Conservation (phyloP, 78 protist species). For the Dictyostelium purpureum region DNA sequence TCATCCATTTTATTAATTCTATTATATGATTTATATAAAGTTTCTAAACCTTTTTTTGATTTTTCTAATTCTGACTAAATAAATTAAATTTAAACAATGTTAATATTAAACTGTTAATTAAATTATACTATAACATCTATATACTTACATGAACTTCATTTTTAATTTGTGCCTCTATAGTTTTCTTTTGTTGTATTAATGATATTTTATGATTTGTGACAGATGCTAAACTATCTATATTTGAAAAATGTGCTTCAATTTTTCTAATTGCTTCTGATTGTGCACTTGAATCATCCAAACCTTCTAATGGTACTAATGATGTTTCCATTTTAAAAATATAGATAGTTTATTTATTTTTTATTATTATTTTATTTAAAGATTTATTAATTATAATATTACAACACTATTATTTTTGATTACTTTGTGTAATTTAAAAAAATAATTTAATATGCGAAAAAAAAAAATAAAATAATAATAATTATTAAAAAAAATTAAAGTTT, state of each 20-base stretch:
- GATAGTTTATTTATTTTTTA: no score
- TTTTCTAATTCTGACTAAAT: conserved; percentile 54
- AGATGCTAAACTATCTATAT: conserved; percentile 55
- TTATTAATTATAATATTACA: no score
- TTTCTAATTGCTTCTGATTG: conserved; percentile 70
- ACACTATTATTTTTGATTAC: no score
- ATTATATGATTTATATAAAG: conserved; percentile 52
- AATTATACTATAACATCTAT: not conserved
- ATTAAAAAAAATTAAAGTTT: no score
- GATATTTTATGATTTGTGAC: conserved; percentile 68
- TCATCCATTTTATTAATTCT: conserved; percentile 48
- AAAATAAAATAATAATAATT: not conserved
- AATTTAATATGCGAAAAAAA: no score
- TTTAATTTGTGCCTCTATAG: conserved; percentile 73
- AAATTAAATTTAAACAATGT: not conserved
- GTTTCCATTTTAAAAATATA: conserved; percentile 24
- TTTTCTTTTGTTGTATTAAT: conserved; percentile 71
- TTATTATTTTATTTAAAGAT: no score
- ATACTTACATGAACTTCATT: conserved; percentile 66
- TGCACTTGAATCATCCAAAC: conserved; percentile 34
- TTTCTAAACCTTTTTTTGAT: conserved; percentile 77
- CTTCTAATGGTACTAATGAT: conserved; percentile 59
- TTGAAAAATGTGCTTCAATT: conserved; percentile 67
- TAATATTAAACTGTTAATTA: not conserved
- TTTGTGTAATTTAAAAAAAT: no score